A percentile compares a stretch with the other conserved stretches of the same genome.
These are phyloP conservation scores for Dalbergia cochinchinensis DNA, from an alignment of 306 rosid species.

Conservation along the genomic window DNA sequence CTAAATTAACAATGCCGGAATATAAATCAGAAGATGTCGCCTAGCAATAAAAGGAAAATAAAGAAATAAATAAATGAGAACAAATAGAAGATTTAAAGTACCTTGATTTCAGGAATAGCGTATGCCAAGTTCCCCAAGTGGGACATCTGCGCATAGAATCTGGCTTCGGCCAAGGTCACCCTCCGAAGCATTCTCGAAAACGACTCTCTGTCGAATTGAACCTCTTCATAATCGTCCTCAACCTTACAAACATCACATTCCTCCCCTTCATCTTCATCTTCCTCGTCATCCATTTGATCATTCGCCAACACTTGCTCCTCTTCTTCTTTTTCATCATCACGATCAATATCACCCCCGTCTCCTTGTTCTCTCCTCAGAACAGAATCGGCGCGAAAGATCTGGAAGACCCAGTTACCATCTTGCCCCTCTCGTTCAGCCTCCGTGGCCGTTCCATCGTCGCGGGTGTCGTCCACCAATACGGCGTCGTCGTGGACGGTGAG, in stretches of 20 bases:
- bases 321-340: background rate
- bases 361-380: constrained; percentile 53
- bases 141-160: constrained; percentile 70
- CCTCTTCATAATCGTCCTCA: constrained; percentile 46
- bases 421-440: constrained; percentile 36
- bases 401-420: constrained; percentile 66
- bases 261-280: constrained; percentile 28
- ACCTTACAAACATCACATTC: constrained; percentile 53
- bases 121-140: constrained; percentile 76
- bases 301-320: constrained; percentile 13
- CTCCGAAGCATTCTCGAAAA: constrained; percentile 74
- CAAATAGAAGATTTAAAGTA: constrained; percentile 22
- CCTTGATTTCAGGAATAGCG: constrained; percentile 70
- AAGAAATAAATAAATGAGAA: background rate
- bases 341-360: constrained; percentile 4
- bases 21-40: background rate
- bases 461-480: constrained; percentile 45
- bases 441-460: background rate
- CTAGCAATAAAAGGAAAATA: background rate
- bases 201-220: constrained; percentile 62
- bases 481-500: constrained; percentile 62
- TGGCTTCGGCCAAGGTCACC: constrained; percentile 70
- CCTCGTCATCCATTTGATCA: constrained; percentile 39
- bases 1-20: constrained; percentile 52
- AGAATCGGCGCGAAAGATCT: constrained; percentile 58